These are phyloP conservation scores for Cytospora piceicola DNA, from an alignment of 2,329 filamentous ascomycete species.

Conservation along the genomic window DNA sequence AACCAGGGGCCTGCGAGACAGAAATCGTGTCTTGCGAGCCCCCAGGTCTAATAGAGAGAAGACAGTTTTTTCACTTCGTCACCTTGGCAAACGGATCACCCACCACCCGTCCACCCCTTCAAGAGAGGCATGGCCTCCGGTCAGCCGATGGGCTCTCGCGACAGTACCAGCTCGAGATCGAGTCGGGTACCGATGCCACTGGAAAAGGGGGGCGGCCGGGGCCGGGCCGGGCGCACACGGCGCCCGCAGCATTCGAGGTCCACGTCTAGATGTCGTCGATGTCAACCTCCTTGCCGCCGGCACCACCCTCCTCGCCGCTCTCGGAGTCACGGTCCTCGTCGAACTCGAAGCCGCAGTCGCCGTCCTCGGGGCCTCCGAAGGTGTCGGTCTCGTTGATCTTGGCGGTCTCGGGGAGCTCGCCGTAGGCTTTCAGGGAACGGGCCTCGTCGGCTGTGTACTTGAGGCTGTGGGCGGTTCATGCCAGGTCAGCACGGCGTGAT, in stretches of 20 bases:
- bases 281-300: slow-evolving; percentile 70
- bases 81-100: slow-evolving; percentile 4
- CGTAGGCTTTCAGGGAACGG: slow-evolving; percentile 92
- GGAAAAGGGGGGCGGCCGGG: background rate
- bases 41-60: slow-evolving; percentile 62
- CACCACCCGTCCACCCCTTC: background rate
- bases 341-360: slow-evolving; percentile 98
- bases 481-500: background rate
- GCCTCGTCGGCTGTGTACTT: slow-evolving; percentile 98
- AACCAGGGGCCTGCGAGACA: slow-evolving; percentile 29
- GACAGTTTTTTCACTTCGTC: slow-evolving; percentile 55
- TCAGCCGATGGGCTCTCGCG: background rate
- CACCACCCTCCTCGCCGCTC: slow-evolving; percentile 56
- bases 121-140: background rate
- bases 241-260: background rate
- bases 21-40: background rate
- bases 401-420: slow-evolving; percentile 93
- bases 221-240: background rate
- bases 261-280: slow-evolving; percentile 85
- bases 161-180: too few relatives aligned
- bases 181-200: background rate
- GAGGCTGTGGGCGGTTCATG: slow-evolving; percentile 47
- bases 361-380: slow-evolving; percentile 87
- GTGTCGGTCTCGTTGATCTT: slow-evolving; percentile 99
- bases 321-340: slow-evolving; percentile 82